These are phyloP conservation scores for Passalora sequoiae DNA, from an alignment of 2,329 filamentous ascomycete species.

Conservation along the genomic window DNA sequence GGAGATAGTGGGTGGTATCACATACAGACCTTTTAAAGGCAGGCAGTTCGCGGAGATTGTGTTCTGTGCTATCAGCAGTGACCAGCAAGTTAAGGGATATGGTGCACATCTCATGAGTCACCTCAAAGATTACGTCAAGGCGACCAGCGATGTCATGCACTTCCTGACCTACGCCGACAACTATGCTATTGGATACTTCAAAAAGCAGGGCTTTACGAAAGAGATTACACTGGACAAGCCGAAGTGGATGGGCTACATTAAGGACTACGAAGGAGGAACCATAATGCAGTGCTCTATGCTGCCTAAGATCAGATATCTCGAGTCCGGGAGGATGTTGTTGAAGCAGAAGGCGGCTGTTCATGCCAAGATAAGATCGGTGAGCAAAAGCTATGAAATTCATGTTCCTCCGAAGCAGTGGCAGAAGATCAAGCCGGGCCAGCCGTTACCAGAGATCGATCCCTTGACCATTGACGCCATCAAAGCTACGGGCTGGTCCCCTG, in stretches of 20 bases:
- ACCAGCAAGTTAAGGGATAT: constrained; percentile 98
- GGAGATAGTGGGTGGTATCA: constrained; percentile 68
- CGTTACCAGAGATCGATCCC: constrained; percentile 68
- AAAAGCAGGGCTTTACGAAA: constrained; percentile 98
- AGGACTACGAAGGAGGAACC: constrained; percentile 97
- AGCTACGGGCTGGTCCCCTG: constrained; percentile 87
- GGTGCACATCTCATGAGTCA: constrained; percentile 97
- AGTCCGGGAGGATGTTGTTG: constrained; percentile 84
- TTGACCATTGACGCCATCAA: constrained; percentile 81
- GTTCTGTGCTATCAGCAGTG: constrained; percentile 94
- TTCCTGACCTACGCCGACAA: constrained; percentile 98
- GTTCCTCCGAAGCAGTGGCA: constrained; percentile 81
- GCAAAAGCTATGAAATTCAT: constrained; percentile 82
- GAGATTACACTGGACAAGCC: constrained; percentile 88
- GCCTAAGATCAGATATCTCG: constrained; percentile 87
- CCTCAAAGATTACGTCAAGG: constrained; percentile 95
- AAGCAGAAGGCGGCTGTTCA: constrained; percentile 96
- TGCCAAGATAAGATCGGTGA: constrained; percentile 89
- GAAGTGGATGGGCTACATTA: constrained; percentile 99
- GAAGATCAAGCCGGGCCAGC: constrained; percentile 48
- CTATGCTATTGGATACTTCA: constrained; percentile 97
- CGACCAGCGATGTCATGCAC: constrained; percentile 94
- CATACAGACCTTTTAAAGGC: constrained; percentile 87
- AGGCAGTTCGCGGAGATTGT: constrained; percentile 96
- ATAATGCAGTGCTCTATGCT: constrained; percentile 99